A percentile compares a stretch with the other conserved stretches of the same genome.
phyloP scores from a whole-genome alignment of 176 grass and related monocot genomes.

The Aegilops bicornis region DNA sequence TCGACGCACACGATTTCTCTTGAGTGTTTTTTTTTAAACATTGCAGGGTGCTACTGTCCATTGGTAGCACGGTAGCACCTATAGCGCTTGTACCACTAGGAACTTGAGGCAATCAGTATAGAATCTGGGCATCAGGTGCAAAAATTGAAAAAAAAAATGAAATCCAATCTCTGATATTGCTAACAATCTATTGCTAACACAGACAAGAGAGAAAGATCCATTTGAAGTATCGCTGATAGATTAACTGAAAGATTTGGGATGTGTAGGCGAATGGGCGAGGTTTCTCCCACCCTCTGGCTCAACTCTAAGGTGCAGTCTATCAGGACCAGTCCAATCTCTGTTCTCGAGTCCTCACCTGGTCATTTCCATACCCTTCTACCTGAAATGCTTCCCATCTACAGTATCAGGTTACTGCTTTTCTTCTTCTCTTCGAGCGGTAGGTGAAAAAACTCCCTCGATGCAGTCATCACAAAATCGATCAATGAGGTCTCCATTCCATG shows the following conservation, averaged over 20 bases:
- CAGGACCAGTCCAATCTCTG: slow-evolving; percentile 50
- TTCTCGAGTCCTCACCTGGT: slow-evolving; percentile 38
- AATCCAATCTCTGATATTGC: no score
- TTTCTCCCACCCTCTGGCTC: slow-evolving; percentile 52
- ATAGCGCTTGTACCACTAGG: no score
- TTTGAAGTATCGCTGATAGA: not conserved
- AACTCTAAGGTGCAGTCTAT: slow-evolving; percentile 50
- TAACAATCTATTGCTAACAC: no score
- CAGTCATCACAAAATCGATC: slow-evolving; percentile 30
- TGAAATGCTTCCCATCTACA: slow-evolving; percentile 42
- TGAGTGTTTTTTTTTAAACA: no score
- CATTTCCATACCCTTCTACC: slow-evolving; percentile 60
- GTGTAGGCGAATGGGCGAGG: slow-evolving; percentile 40
- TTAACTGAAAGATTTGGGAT: not conserved
- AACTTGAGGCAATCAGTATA: no score
- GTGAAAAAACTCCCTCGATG: slow-evolving; percentile 19
- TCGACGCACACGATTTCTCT: no score
- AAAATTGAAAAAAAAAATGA: no score
- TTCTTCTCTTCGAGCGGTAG: slow-evolving; percentile 28
- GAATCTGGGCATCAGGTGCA: no score
- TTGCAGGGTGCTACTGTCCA: no score
- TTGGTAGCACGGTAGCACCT: no score
- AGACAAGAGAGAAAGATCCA: not conserved
- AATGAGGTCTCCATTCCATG: slow-evolving; percentile 46
- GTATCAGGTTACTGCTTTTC: slow-evolving; percentile 44